These are phyloP conservation scores for Ensete glaucum DNA, from an alignment of 176 grass and related monocot genomes.

Conservation along the genomic window DNA sequence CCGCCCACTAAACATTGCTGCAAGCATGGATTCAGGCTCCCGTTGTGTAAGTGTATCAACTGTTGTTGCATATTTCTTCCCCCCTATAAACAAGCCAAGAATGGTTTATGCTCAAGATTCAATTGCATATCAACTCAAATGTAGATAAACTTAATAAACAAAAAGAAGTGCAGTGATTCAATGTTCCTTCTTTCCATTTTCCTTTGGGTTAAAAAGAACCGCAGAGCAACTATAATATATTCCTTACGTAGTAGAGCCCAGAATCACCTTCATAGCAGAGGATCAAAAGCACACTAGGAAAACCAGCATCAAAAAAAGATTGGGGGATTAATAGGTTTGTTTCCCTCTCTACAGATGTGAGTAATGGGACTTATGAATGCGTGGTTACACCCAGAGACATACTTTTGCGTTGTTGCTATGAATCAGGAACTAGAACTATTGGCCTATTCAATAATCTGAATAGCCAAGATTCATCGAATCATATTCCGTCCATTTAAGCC, in stretches of 20 bases:
- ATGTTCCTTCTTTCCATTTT: too few relatives aligned
- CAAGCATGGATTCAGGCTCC: constrained; percentile 83
- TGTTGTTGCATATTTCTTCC: constrained; percentile 70
- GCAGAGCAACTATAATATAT: too few relatives aligned
- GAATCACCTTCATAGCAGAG: too few relatives aligned
- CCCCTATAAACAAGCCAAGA: constrained; percentile 37
- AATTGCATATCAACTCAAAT: not conserved
- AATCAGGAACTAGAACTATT: not conserved
- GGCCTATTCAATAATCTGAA: not conserved
- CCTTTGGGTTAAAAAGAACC: too few relatives aligned
- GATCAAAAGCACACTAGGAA: too few relatives aligned
- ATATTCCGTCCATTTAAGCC: not conserved
- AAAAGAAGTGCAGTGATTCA: too few relatives aligned
- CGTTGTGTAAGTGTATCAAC: constrained; percentile 79
- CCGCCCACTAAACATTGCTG: constrained; percentile 88
- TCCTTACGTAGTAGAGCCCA: too few relatives aligned
- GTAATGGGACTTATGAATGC: too few relatives aligned
- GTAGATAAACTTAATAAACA: too few relatives aligned
- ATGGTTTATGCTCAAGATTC: not conserved
- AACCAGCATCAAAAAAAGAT: too few relatives aligned
- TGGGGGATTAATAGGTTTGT: too few relatives aligned
- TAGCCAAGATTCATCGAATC: not conserved
- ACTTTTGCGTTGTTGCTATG: not conserved
- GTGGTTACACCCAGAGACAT: not conserved
- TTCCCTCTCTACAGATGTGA: too few relatives aligned